Percentiles rank a stretch among this genome's conserved stretches.
Evolutionary conservation across 192 early-diverging fungal species (phyloP).

Genomic region (Backusella tarrabulga): DNA sequence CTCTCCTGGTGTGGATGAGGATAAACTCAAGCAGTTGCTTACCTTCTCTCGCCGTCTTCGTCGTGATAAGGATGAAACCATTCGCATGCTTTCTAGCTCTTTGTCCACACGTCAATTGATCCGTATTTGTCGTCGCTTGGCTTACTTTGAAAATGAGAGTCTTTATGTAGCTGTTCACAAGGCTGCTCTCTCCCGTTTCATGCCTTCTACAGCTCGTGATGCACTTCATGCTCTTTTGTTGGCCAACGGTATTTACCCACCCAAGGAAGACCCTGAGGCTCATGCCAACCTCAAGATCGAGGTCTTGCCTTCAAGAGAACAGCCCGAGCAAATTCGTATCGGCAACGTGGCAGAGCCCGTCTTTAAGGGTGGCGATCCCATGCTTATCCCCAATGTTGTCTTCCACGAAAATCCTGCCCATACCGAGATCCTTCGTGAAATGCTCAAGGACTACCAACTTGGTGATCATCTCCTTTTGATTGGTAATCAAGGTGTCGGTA

Average conservation of each 20-base stretch:
- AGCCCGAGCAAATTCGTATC: conserved; percentile 51
- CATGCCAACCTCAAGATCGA: conserved; percentile 47
- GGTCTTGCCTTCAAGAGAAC: conserved; percentile 45
- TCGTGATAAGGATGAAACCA: conserved; percentile 55
- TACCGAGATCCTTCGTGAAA: conserved; percentile 66
- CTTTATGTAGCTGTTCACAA: conserved; percentile 63
- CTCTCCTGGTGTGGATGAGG: conserved; percentile 50
- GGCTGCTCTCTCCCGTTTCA: conserved; percentile 66
- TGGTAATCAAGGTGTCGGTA: conserved; percentile 79
- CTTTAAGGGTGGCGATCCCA: conserved; percentile 52
- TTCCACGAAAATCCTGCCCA: conserved; percentile 80
- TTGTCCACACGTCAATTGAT: conserved; percentile 76
- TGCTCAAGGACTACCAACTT: conserved; percentile 75
- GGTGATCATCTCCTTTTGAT: conserved; percentile 82
- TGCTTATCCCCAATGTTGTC: conserved; percentile 62
- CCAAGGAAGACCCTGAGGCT: conserved; percentile 26
- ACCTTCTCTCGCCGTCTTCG: conserved; percentile 61
- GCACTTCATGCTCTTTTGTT: conserved; percentile 62
- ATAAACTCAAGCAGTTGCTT: conserved; percentile 42
- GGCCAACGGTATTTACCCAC: conserved; percentile 50
- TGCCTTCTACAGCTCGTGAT: conserved; percentile 65
- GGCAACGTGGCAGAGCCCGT: conserved; percentile 51
- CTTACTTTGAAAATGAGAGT: conserved; percentile 61
- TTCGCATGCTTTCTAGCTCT: conserved; percentile 54
- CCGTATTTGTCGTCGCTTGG: conserved; percentile 64